A percentile compares a stretch with the other conserved stretches of the same genome.
phyloP scores from a whole-genome alignment of 805 yeast species.

The Scheffersomyces ergatensis region DNA sequence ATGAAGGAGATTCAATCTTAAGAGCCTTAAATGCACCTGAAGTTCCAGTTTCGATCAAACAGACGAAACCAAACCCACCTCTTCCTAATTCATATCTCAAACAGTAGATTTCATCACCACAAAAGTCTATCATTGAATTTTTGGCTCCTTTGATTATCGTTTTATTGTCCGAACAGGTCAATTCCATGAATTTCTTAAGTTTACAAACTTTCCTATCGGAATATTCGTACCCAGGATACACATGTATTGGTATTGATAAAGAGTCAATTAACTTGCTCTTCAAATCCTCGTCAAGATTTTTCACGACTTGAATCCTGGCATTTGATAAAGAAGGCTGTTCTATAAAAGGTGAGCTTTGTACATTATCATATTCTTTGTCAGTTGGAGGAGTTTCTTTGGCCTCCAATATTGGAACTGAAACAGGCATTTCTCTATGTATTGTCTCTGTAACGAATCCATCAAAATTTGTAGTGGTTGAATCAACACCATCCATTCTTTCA shows the following conservation, averaged over 20 bases:
- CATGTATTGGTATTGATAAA: constrained; percentile 31
- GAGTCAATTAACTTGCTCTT: constrained; percentile 36
- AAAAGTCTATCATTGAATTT: constrained; percentile 42
- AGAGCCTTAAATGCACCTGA: constrained; percentile 58
- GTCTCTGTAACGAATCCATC: constrained; percentile 54
- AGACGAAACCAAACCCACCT: constrained; percentile 82
- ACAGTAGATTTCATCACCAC: constrained; percentile 44
- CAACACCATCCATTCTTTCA: constrained; percentile 12
- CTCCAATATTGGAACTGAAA: constrained; percentile 1
- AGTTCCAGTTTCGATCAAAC: constrained; percentile 57
- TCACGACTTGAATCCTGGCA: constrained; percentile 7
- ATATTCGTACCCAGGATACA: constrained; percentile 32
- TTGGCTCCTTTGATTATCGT: constrained; percentile 30
- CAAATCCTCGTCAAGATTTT: constrained; percentile 45
- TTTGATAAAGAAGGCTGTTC: constrained; percentile 22
- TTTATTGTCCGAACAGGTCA: constrained; percentile 34
- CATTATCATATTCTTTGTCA: constrained; percentile 19
- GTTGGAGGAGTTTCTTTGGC: constrained; percentile 24
- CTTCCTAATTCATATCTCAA: constrained; percentile 61
- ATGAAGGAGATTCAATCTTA: constrained; percentile 68
- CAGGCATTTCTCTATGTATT: constrained; percentile 13
- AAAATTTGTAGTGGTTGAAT: constrained; percentile 30
- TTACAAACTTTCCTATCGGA: constrained; percentile 23
- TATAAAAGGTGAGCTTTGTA: constrained; percentile 48
- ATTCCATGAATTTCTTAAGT: constrained; percentile 31